Evolutionary conservation across 768 basidiomycete species (phyloP).

Genomic region (Polyporus arcularius): DNA sequence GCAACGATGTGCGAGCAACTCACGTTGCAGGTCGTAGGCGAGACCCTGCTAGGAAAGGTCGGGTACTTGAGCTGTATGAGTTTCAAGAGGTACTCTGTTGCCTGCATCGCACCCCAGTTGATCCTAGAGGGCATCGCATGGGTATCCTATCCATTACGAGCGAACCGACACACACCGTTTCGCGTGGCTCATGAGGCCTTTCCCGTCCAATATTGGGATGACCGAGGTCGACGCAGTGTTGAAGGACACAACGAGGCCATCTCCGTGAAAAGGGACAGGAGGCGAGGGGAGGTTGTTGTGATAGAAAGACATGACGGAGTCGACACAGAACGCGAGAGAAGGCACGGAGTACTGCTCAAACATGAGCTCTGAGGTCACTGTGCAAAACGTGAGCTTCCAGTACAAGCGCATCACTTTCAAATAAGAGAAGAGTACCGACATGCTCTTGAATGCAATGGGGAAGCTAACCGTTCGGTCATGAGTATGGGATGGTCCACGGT

Average conservation of each 20-base stretch:
- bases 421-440: constrained; percentile 48
- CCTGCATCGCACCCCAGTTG: constrained; percentile 91
- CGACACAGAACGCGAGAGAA: constrained; percentile 83
- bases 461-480: constrained; percentile 91
- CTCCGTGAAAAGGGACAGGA: constrained; percentile 46
- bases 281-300: constrained; percentile 58
- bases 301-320: constrained; percentile 92
- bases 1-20: constrained; percentile 20
- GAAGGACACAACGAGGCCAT: constrained; percentile 89
- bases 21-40: constrained; percentile 75
- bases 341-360: constrained; percentile 93
- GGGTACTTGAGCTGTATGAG: constrained; percentile 96
- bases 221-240: constrained; percentile 91
- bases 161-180: constrained; percentile 62
- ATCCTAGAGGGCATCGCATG: constrained; percentile 56
- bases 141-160: background rate
- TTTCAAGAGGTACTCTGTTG: constrained; percentile 90
- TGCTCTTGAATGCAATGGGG: constrained; percentile 85
- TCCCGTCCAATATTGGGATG: constrained; percentile 83
- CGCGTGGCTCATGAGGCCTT: constrained; percentile 79
- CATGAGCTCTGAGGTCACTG: constrained; percentile 94
- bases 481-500: constrained; percentile 84
- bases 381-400: background rate
- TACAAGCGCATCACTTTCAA: background rate
- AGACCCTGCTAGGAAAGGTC: constrained; percentile 85